phyloP scores from a whole-genome alignment of 1,284 basidiomycete genomes.

The Phlebopus sp. region DNA sequence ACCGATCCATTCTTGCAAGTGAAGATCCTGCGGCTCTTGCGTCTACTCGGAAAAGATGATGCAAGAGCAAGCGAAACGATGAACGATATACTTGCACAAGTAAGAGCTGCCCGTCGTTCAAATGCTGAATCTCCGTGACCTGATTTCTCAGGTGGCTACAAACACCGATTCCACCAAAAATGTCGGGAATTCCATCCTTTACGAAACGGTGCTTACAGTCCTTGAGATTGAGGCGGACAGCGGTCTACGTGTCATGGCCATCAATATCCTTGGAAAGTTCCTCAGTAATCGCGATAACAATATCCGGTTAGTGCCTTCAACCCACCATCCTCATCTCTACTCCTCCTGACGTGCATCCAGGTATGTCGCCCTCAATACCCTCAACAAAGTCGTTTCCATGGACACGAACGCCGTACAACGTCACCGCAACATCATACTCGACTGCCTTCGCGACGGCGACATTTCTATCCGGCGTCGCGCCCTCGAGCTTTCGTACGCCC shows the following conservation, averaged over 20 bases:
- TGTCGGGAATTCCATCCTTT: slow-evolving; percentile 97
- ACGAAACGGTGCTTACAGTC: slow-evolving; percentile 97
- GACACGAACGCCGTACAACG: slow-evolving; percentile 98
- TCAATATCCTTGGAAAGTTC: slow-evolving; percentile 99
- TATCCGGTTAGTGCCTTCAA: slow-evolving; percentile 64
- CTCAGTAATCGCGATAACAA: slow-evolving; percentile 98
- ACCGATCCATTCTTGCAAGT: slow-evolving; percentile 99
- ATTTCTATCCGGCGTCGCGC: slow-evolving; percentile 98
- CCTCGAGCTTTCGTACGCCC: slow-evolving; percentile 94
- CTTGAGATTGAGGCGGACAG: slow-evolving; percentile 97
- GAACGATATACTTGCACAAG: slow-evolving; percentile 98
- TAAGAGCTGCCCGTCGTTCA: slow-evolving; percentile 27
- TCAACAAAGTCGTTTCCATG: slow-evolving; percentile 98
- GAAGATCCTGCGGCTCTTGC: slow-evolving; percentile 92
- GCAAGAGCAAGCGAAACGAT: slow-evolving; percentile 89
- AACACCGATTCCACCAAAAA: slow-evolving; percentile 99
- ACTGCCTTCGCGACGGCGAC: slow-evolving; percentile 97
- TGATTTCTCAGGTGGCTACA: slow-evolving; percentile 77
- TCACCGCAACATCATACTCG: slow-evolving; percentile 96
- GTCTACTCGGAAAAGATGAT: slow-evolving; percentile 86
- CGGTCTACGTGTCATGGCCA: slow-evolving; percentile 97
- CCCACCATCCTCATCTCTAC: background rate
- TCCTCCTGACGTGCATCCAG: slow-evolving; percentile 39
- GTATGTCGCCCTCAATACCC: slow-evolving; percentile 96
- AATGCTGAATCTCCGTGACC: background rate